These are phyloP conservation scores for Quercus engelmannii DNA, from an alignment of 306 rosid species.

Conservation along the genomic window DNA sequence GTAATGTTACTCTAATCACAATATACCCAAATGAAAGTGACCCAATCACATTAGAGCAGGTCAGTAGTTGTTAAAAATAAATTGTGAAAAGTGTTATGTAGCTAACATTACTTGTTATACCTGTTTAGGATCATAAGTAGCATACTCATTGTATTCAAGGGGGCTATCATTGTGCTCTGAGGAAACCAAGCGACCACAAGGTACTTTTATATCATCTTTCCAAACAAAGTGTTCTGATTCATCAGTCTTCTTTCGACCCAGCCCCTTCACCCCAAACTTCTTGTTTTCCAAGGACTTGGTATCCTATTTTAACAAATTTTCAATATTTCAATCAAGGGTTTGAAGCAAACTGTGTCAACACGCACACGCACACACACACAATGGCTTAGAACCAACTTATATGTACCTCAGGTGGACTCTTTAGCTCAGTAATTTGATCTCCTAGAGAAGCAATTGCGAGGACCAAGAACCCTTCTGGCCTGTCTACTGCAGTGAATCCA, in stretches of 20 bases:
- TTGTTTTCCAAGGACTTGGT: slow-evolving; percentile 53
- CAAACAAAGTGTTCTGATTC: slow-evolving; percentile 74
- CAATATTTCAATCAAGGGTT: not conserved
- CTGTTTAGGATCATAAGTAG: slow-evolving; percentile 70
- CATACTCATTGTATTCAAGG: slow-evolving; percentile 74
- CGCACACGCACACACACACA: no score
- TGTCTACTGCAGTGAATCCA: slow-evolving; percentile 78
- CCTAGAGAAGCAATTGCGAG: slow-evolving; percentile 82
- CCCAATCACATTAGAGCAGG: no score
- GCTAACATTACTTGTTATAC: slow-evolving; percentile 17
- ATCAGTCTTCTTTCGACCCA: slow-evolving; percentile 68
- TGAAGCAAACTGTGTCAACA: not conserved
- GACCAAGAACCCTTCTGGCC: slow-evolving; percentile 85
- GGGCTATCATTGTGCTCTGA: slow-evolving; percentile 63
- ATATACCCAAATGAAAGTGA: no score
- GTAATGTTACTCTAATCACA: no score
- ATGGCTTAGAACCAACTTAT: not conserved
- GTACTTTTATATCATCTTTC: slow-evolving; percentile 83
- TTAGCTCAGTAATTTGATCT: slow-evolving; percentile 40
- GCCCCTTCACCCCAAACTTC: slow-evolving; percentile 64
- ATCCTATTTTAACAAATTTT: slow-evolving; percentile 35
- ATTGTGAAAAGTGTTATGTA: no score
- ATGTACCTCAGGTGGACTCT: slow-evolving; percentile 50
- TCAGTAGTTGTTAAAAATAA: no score
- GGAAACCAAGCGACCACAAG: slow-evolving; percentile 58